Conservation (phyloP, 106 monocot genomes). For the Gastrodia elata region DNA sequence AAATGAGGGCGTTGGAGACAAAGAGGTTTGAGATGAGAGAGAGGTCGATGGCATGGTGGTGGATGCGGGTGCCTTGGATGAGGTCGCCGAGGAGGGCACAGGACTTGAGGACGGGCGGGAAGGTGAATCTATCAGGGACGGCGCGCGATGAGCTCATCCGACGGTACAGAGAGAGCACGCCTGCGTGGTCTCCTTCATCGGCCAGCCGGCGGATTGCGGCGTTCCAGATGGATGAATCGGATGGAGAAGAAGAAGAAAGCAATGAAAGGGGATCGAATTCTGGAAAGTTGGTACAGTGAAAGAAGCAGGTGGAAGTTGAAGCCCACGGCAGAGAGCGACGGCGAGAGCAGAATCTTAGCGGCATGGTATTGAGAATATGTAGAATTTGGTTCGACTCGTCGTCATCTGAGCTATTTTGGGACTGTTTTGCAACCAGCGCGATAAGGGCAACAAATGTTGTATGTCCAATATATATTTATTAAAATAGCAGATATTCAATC, state of each 20-base stretch:
- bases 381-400: too few relatives aligned
- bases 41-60: conserved; percentile 6
- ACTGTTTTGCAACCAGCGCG: too few relatives aligned
- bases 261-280: neutral
- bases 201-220: conserved; percentile 15
- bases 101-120: conserved; percentile 44
- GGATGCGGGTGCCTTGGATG: conserved; percentile 11
- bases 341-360: neutral
- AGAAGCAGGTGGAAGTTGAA: neutral
- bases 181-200: conserved; percentile 10
- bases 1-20: conserved; percentile 36
- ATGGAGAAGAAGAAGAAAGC: conserved; percentile 3
- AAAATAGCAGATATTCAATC: too few relatives aligned
- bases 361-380: neutral
- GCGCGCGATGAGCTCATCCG: conserved; percentile 16
- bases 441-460: too few relatives aligned
- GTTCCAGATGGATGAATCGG: conserved; percentile 27
- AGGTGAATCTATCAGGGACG: conserved; percentile 35
- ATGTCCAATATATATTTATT: too few relatives aligned
- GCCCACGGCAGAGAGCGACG: neutral
- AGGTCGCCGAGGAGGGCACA: conserved; percentile 23
- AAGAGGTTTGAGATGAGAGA: conserved; percentile 7
- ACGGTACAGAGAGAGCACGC: conserved; percentile 22
- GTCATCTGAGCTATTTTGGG: too few relatives aligned
- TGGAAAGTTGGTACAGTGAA: neutral